Conservation (phyloP, 805 yeast genomes). For the Saccharomycopsis lassenensis region DNA sequence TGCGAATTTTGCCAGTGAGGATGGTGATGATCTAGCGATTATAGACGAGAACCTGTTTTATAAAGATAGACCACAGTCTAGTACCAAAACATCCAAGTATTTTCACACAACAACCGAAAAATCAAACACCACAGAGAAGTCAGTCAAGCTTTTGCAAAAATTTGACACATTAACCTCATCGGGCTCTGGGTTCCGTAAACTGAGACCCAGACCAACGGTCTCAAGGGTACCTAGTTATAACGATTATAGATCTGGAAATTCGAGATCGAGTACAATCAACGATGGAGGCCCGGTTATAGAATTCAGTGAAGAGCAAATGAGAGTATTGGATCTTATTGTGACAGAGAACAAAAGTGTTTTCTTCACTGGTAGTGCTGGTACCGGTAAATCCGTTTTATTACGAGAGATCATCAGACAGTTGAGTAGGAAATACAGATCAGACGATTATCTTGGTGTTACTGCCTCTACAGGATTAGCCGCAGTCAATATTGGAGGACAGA, state of each 20-base stretch:
- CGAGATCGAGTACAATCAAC: not conserved
- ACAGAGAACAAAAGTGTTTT: constrained; percentile 44
- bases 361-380: constrained; percentile 81
- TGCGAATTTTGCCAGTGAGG: not conserved
- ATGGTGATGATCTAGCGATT: not conserved
- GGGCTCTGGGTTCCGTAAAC: not conserved
- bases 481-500: constrained; percentile 82
- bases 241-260: not conserved
- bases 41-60: not conserved
- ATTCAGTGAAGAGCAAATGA: constrained; percentile 37
- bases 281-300: constrained; percentile 14
- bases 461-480: constrained; percentile 98
- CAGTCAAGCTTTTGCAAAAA: constrained; percentile 6
- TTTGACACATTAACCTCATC: constrained; percentile 2
- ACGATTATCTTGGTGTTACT: constrained; percentile 63
- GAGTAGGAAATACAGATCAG: constrained; percentile 29
- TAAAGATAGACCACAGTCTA: not conserved
- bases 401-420: constrained; percentile 51
- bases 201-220: not conserved
- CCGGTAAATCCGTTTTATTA: constrained; percentile 70
- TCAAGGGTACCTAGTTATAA: not conserved
- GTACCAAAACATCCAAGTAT: not conserved
- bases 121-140: constrained; percentile 2
- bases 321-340: constrained; percentile 42
- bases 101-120: constrained; percentile 1